Conservation (phyloP, 2,329 filamentous ascomycete species). For the Hymenoscyphus fraxineus region DNA sequence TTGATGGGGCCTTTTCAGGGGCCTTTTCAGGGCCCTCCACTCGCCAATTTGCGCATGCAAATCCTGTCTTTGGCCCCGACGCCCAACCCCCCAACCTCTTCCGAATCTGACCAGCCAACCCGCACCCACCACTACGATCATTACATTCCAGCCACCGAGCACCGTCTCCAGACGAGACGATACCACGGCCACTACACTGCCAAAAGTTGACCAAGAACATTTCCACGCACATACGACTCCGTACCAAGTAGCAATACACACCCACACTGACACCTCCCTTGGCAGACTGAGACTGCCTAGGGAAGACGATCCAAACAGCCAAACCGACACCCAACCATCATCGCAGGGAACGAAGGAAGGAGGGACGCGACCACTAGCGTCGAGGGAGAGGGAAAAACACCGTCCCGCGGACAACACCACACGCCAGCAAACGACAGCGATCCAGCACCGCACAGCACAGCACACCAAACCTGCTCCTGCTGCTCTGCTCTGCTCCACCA, state of each 20-base stretch:
- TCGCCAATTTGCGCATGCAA: background rate
- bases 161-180: background rate
- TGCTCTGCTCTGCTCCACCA: background rate
- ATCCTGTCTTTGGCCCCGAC: background rate
- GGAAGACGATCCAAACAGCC: no score
- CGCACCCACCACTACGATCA: background rate
- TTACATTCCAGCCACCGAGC: constrained; percentile 15
- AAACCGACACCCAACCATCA: background rate
- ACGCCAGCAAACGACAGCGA: constrained; percentile 2
- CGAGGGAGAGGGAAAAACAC: constrained; percentile 8
- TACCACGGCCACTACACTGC: constrained; percentile 3
- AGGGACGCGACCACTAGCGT: constrained; percentile 8
- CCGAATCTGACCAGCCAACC: constrained; percentile 5
- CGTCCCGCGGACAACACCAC: background rate
- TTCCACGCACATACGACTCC: background rate
- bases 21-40: background rate
- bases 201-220: constrained; percentile 1
- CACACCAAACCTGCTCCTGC: background rate
- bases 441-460: background rate
- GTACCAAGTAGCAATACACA: background rate
- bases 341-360: background rate
- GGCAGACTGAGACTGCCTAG: background rate
- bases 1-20: background rate
- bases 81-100: background rate
- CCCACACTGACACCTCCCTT: background rate